These are phyloP conservation scores for Pyrenophora teres DNA, from an alignment of 2,329 filamentous ascomycete genomes.

Conservation along the genomic window DNA sequence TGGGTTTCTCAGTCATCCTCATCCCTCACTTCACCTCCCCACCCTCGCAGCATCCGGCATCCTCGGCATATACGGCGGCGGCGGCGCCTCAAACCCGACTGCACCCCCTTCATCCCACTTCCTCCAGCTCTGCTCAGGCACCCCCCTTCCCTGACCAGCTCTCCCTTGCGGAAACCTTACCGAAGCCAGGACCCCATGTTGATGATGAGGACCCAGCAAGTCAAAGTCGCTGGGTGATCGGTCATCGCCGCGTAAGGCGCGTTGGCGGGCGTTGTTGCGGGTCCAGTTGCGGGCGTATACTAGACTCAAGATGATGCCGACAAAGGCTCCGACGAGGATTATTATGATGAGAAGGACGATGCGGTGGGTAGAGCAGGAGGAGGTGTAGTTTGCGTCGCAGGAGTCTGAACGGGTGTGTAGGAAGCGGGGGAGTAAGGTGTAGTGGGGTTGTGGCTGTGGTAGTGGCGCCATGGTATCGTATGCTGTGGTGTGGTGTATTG, in stretches of 20 bases:
- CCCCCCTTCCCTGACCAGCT: background rate
- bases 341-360: slow-evolving; percentile 28
- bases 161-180: background rate
- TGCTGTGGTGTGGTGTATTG: background rate
- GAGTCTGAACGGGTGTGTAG: slow-evolving; percentile 17
- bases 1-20: too few relatives aligned
- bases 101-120: slow-evolving; percentile 2
- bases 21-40: background rate
- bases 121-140: background rate
- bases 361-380: slow-evolving; percentile 24
- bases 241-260: background rate
- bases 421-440: background rate
- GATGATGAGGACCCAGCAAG: background rate
- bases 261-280: background rate
- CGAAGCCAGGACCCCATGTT: background rate
- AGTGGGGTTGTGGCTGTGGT: too few relatives aligned
- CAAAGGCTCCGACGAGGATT: slow-evolving; percentile 19
- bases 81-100: slow-evolving; percentile 8
- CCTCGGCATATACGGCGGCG: slow-evolving; percentile 20
- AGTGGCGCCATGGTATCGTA: slow-evolving; percentile 14
- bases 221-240: too few relatives aligned
- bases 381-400: slow-evolving; percentile 18
- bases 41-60: slow-evolving; percentile 15
- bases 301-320: slow-evolving; percentile 17
- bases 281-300: slow-evolving; percentile 14